Evolutionary conservation across 768 basidiomycete species (phyloP), one percentile per base, ranked within the genome.

Genomic region (Serendipita sp.): DNA sequence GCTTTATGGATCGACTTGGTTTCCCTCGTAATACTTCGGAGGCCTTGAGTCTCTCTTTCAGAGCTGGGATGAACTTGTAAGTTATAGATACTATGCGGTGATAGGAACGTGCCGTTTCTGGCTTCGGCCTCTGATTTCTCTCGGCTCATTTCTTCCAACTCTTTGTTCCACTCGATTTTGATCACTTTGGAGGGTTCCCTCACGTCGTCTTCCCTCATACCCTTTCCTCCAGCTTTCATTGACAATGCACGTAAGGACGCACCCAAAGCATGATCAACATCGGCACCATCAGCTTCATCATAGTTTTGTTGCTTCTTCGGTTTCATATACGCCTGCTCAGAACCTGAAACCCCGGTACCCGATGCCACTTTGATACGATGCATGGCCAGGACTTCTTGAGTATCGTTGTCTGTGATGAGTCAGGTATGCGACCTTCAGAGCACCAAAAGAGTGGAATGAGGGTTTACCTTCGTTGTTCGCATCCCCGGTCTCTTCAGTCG

Each of bases 61-160:
- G 34, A 11, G 56, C 56, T 60, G 8, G n/a, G 28, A 52, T 8
- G 41, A 41, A 63, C 38, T 32, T 38, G 63, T 32, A 16, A 23
- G 51, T 51, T 15, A 10, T 36, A 56, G 41, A 30, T 18, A 10
- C n/a, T 54, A 18, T 18, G n/a, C 18, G 32, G 34, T 36, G 23
- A 16, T 23, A 48, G 23, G 64, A 16, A 70, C 76, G 48, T 63
- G 88, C 89, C 89, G 78, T 87, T 77, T 28, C 80, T 80, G 11
- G 89, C 89, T 66, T 90, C 88, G 0, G 88, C 88, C 3, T 80
- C 79, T 1, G 80, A 79, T 69, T 89, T 91, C 67, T 89, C 88
- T 23, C 80, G 79, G 38, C 74, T 80, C 77, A 91, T 75, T 41
- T 80, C 77, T 36, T 89, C 86, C 2, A 91, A 73, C 32, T 80